These are phyloP conservation scores for Isabelozyma gotoi DNA, from an alignment of 805 yeast species.

Conservation along the genomic window DNA sequence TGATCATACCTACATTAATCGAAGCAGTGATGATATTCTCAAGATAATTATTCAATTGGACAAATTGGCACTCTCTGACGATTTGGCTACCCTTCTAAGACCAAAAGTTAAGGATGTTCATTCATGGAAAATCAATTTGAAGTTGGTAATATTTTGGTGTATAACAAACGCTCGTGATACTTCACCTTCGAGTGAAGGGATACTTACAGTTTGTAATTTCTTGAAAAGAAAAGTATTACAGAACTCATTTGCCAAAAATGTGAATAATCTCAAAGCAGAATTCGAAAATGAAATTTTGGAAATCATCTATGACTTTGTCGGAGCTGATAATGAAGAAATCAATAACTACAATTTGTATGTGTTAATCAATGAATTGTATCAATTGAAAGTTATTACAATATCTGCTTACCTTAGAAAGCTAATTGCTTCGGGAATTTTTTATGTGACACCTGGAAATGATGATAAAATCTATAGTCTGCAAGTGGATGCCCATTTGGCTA, in stretches of 20 bases:
- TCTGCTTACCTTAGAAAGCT: constrained; percentile 74
- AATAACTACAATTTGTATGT: constrained; percentile 32
- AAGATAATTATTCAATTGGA: constrained; percentile 38
- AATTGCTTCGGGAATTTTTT: constrained; percentile 84
- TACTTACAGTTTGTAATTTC: constrained; percentile 42
- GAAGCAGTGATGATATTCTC: constrained; percentile 28
- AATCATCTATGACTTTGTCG: constrained; percentile 31
- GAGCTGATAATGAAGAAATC: constrained; percentile 21
- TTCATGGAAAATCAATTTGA: constrained; percentile 36
- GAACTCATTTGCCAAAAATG: constrained; percentile 13
- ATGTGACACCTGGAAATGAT: constrained; percentile 43
- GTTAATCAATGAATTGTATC: constrained; percentile 53
- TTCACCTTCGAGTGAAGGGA: constrained; percentile 27
- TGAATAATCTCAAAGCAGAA: constrained; percentile 38
- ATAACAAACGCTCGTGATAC: constrained; percentile 36
- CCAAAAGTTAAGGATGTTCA: constrained; percentile 14
- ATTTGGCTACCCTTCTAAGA: constrained; percentile 24
- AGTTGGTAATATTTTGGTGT: constrained; percentile 39
- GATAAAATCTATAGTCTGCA: constrained; percentile 9
- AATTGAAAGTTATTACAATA: constrained; percentile 50
- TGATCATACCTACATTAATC: constrained; percentile 19
- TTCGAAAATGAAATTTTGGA: constrained; percentile 43
- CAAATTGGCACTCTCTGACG: constrained; percentile 25
- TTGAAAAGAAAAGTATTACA: constrained; percentile 40
- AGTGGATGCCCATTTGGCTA: constrained; percentile 47